Evolutionary conservation across 2,329 filamentous ascomycete species (phyloP).

Genomic region (Tolypocladium ovalisporum): DNA sequence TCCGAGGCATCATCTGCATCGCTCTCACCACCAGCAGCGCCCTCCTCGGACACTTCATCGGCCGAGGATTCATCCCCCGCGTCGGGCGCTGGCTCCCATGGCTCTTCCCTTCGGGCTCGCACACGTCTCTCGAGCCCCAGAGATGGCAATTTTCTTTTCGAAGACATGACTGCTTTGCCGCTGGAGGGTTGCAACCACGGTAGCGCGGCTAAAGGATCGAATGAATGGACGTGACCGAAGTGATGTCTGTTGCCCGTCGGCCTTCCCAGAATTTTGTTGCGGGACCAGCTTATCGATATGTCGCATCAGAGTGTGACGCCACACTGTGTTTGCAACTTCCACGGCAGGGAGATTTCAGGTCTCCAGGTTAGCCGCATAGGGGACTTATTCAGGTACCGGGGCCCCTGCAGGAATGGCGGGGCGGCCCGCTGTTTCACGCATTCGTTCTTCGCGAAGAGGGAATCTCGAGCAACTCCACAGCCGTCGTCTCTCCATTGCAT

Average conservation of each 20-base stretch:
- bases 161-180: constrained; percentile 13
- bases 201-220: too few relatives aligned
- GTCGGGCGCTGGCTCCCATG: constrained; percentile 26
- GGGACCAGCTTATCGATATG: background rate
- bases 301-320: too few relatives aligned
- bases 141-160: constrained; percentile 28
- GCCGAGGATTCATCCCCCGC: constrained; percentile 14
- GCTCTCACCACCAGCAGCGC: constrained; percentile 13
- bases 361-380: background rate
- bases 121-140: constrained; percentile 30
- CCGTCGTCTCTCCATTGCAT: background rate
- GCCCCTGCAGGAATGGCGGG: background rate
- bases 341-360: too few relatives aligned
- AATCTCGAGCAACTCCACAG: background rate
- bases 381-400: background rate
- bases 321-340: too few relatives aligned
- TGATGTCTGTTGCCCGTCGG: background rate
- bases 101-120: constrained; percentile 31
- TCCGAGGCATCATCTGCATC: constrained; percentile 17
- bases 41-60: constrained; percentile 16
- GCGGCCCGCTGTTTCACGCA: background rate
- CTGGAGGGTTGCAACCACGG: background rate
- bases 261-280: background rate
- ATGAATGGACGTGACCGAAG: background rate
- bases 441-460: background rate